Conservation (phyloP, 805 yeast genomes). For the Lipomyces sp. region DNA sequence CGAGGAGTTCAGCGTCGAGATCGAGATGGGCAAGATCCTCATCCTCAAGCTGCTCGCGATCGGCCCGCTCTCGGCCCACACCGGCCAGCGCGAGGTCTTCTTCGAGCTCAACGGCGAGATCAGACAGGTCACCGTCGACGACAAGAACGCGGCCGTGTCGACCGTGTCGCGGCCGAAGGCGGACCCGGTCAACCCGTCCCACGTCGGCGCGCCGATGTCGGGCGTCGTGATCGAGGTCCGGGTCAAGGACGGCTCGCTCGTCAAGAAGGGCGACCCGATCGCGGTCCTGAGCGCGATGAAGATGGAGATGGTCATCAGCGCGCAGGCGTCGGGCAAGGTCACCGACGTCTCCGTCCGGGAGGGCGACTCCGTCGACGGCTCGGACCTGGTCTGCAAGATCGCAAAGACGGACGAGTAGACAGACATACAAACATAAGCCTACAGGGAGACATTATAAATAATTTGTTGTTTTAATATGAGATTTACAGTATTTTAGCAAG, state of each 20-base stretch:
- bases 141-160: conserved; percentile 81
- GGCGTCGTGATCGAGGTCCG: conserved; percentile 96
- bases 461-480: too few species aligned
- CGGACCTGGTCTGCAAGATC: conserved; percentile 73
- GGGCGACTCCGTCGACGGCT: conserved; percentile 94
- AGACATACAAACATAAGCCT: too few species aligned
- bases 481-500: too few species aligned
- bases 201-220: conserved; percentile 98
- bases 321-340: conserved; percentile 83
- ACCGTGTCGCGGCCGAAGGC: conserved; percentile 87
- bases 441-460: too few species aligned
- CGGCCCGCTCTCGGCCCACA: conserved; percentile 78
- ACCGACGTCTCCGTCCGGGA: conserved; percentile 74
- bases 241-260: conserved; percentile 80
- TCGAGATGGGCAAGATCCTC: conserved; percentile 91
- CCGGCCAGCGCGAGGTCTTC: conserved; percentile 94
- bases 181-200: conserved; percentile 77
- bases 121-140: conserved; percentile 91
- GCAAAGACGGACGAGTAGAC: conserved; percentile 34
- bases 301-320: conserved; percentile 98
- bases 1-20: conserved; percentile 83
- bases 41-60: conserved; percentile 89
- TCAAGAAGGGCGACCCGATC: conserved; percentile 93
- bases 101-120: conserved; percentile 98
- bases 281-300: conserved; percentile 97